Conservation (phyloP, 1,284 basidiomycete genomes). For the Microstroma glucosiphilum region DNA sequence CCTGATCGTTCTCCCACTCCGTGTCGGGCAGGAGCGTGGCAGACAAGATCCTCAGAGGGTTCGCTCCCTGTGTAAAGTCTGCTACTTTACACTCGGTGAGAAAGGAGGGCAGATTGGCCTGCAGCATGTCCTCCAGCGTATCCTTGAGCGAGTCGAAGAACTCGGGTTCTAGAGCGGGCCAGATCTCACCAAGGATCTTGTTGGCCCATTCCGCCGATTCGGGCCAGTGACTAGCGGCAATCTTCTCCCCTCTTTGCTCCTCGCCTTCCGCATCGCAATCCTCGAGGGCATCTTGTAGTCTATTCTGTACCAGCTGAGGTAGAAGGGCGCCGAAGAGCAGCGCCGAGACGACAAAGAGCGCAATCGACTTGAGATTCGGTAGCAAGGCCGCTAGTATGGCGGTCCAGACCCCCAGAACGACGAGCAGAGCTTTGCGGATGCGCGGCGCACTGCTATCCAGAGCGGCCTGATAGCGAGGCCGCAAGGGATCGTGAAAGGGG, state of each 20-base stretch:
- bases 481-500: not conserved
- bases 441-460: not conserved
- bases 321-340: not conserved
- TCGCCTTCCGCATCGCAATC: slow-evolving; percentile 2
- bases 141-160: slow-evolving; percentile 4
- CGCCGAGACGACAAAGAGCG: not conserved
- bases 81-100: slow-evolving; percentile 10
- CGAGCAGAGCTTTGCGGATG: not conserved
- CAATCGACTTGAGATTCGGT: not conserved
- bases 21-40: not conserved
- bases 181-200: slow-evolving; percentile 3
- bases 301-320: not conserved
- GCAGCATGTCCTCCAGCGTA: slow-evolving; percentile 11
- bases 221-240: not conserved
- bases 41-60: slow-evolving; percentile 6
- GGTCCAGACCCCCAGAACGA: not conserved
- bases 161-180: slow-evolving; percentile 7
- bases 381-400: not conserved
- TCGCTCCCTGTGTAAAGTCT: slow-evolving; percentile 10
- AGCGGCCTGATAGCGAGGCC: not conserved
- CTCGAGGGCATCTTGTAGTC: slow-evolving; percentile 1
- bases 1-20: not conserved
- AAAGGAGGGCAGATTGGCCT: slow-evolving; percentile 11
- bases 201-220: slow-evolving; percentile 11
- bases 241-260: not conserved